Conservation (phyloP, 441 rosid genomes). For the Syzygium syzygioides region DNA sequence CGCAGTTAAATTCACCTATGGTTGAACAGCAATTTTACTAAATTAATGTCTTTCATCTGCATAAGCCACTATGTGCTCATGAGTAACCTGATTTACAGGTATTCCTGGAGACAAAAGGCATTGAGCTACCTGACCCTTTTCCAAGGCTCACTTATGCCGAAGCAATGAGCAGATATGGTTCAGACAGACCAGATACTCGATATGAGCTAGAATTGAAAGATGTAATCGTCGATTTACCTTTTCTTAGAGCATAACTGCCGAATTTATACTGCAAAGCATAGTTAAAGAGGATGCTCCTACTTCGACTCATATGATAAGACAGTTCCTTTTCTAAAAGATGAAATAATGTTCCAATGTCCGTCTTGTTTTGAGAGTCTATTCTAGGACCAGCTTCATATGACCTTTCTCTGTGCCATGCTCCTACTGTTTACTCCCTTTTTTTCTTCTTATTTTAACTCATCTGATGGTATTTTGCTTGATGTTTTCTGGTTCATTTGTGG, state of each 20-base stretch:
- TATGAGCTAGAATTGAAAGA: slow-evolving; percentile 88
- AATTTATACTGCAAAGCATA: neutral
- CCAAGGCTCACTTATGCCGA: slow-evolving; percentile 91
- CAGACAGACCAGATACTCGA: slow-evolving; percentile 94
- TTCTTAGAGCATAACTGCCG: neutral
- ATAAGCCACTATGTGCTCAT: neutral
- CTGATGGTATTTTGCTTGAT: neutral
- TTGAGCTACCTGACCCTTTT: slow-evolving; percentile 73
- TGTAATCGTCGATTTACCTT: slow-evolving; percentile 36
- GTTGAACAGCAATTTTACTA: neutral
- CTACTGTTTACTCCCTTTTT: neutral
- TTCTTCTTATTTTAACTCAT: neutral
- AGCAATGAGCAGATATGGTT: slow-evolving; percentile 82
- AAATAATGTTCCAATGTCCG: neutral
- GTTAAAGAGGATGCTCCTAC: neutral
- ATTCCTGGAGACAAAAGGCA: slow-evolving; percentile 76
- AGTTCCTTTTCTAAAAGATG: neutral
- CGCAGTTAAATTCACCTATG: neutral
- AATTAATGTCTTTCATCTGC: neutral
- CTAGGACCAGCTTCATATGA: neutral
- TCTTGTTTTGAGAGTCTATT: neutral
- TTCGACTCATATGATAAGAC: neutral
- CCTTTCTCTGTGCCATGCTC: neutral
- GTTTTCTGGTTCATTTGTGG: neutral
- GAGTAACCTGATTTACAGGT: slow-evolving; percentile 38